A percentile compares a stretch with the other conserved stretches of the same genome.
Conservation (phyloP, 1,284 basidiomycete species). For the Singerocomus inundabilis region DNA sequence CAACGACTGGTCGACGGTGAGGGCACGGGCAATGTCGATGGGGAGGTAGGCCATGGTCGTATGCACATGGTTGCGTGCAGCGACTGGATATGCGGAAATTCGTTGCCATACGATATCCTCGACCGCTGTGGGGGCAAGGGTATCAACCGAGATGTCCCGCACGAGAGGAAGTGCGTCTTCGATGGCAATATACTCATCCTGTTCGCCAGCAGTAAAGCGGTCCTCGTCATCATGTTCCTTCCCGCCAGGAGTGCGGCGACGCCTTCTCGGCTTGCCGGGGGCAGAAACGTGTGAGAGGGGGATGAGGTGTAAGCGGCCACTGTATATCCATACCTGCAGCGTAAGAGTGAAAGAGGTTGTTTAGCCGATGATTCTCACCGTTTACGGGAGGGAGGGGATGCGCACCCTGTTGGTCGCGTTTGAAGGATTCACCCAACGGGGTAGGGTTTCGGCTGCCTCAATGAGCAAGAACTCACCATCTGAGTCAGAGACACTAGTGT, state of each 20-base stretch:
- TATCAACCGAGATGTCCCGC: constrained; percentile 49
- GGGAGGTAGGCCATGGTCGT: constrained; percentile 80
- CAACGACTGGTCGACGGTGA: constrained; percentile 65
- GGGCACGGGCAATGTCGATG: constrained; percentile 69
- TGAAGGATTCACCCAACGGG: constrained; percentile 87
- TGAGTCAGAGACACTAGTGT: constrained; percentile 72
- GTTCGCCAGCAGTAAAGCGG: constrained; percentile 40
- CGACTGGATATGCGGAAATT: constrained; percentile 72
- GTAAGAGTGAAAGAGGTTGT: constrained; percentile 26
- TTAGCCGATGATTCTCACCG: constrained; percentile 35
- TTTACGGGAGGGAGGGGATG: constrained; percentile 28
- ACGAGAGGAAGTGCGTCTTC: constrained; percentile 70
- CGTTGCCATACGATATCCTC: constrained; percentile 67
- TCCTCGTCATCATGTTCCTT: constrained; percentile 53
- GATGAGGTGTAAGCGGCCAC: constrained; percentile 81
- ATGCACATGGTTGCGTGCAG: constrained; percentile 74
- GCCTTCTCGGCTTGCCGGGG: constrained; percentile 52
- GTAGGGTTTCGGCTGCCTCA: constrained; percentile 90
- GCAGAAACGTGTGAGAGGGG: constrained; percentile 74
- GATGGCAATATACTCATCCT: constrained; percentile 54
- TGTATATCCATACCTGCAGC: constrained; percentile 85
- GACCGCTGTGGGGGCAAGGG: constrained; percentile 57
- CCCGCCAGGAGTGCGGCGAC: constrained; percentile 41
- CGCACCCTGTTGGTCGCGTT: constrained; percentile 90
- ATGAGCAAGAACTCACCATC: constrained; percentile 98